Evolutionary conservation across 1,284 basidiomycete species (phyloP), one percentile per base, ranked within the genome.

Genomic region (Tetrapyrgos nigripes): DNA sequence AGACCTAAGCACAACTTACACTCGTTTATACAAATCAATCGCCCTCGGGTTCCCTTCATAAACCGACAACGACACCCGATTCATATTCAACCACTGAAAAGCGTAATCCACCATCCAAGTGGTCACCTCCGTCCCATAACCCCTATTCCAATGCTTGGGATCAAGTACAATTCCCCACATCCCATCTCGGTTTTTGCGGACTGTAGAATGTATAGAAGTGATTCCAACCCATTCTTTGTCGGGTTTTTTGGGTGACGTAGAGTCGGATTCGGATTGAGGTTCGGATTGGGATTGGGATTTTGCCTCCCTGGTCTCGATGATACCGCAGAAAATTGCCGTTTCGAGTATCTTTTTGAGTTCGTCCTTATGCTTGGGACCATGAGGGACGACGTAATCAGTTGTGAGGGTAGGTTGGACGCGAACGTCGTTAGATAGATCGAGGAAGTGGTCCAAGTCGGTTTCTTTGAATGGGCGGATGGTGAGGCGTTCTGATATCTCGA

Each of bases 61-160:
- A 52, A 75, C 73, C 0, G 53, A 57, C 49, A 78, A 62, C 44
- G 68, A 68, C 50, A 78, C 37, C 31, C 75, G 64, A 46, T 77
- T 76, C 56, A 77, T 23, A n/a, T 61, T 64, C 37, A 78, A 60
- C 66, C 66, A 65, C 29, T 65, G 46, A 24, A 78, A 78, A 48
- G 68, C 63, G 56, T 76, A 64, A 4, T 75, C 74, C 31, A 77
- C 51, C 24, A 76, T 57, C 35, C 68, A 75, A 57, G 56, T 46
- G 51, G 68, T 67, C 51, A 58, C 70, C 51, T 78, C 77, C 23
- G 62, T 73, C 4, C 74, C 77, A 53, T 70, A 76, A 1, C 76
- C 77, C 13, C 64, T 63, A 9, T 64, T 61, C 72, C 76, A 74
- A 48, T 69, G 74, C 55, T 52, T 28, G 2, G 71, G 71, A 10